A percentile compares a stretch with the other conserved stretches of the same genome.
Evolutionary conservation across 257 asterid species (phyloP).

Genomic region (Knoxia roxburghii): DNA sequence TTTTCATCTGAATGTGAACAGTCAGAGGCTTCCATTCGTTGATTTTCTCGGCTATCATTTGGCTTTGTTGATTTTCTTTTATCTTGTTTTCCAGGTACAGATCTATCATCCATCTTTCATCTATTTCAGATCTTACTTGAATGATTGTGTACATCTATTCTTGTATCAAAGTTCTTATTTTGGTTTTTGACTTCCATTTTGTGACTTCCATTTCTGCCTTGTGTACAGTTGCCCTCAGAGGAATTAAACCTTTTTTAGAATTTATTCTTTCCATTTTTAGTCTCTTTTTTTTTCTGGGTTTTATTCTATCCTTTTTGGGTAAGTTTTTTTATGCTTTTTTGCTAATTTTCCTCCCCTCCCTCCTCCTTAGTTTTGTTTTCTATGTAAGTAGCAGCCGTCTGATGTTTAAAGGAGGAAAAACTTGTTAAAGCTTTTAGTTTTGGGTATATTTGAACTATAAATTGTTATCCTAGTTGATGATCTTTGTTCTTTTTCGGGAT

Average conservation of each 20-base stretch:
- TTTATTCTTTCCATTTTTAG: neutral
- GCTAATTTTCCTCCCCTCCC: neutral
- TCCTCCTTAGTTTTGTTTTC: neutral
- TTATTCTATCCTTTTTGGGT: neutral
- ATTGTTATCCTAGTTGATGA: neutral
- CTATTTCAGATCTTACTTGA: slow-evolving; percentile 20
- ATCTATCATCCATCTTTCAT: slow-evolving; percentile 22
- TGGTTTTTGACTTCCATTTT: slow-evolving; percentile 2
- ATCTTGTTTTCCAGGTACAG: slow-evolving; percentile 28
- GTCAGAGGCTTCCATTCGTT: neutral
- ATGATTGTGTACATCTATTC: neutral
- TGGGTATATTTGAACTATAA: neutral
- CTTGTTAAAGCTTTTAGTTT: slow-evolving; percentile 16
- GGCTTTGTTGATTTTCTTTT: slow-evolving; percentile 9
- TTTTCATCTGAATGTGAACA: slow-evolving; percentile 24
- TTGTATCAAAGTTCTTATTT: neutral
- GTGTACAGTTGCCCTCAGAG: neutral
- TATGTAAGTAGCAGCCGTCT: neutral
- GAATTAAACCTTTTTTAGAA: neutral
- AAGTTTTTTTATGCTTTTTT: neutral
- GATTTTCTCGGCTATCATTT: slow-evolving; percentile 15
- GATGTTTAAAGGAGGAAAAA: slow-evolving; percentile 5
- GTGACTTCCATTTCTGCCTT: neutral
- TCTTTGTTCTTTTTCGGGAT: neutral
- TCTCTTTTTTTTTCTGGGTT: neutral